Base-by-base conservation (phyloP, 2,329 filamentous ascomycete species). In the Phialocephala subalpina region DNA sequence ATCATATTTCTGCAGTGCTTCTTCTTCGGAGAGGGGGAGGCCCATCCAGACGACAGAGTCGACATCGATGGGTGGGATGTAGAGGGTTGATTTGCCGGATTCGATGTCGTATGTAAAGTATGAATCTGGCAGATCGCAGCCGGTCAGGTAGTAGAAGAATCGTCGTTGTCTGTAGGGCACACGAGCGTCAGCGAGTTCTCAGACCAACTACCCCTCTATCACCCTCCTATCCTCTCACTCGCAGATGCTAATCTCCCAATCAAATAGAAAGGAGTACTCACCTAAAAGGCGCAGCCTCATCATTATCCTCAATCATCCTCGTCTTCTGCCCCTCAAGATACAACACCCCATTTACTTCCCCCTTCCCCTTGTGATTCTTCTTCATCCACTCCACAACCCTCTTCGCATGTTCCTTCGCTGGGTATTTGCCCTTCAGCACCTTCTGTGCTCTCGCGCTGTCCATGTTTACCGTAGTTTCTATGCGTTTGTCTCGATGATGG, bases 41-140 rank as follows among this genome's bases (percentile, higher is more conserved):
- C 96, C 96, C 33, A 91, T 92, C 95, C 95, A 99, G 76, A 98
- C 93, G 65, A 98, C 94, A 62, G 89, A 90, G 52, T 96, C 92
- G n/a, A 93, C 87, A 73, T 97, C 90, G 73, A 94, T 87, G 18
- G 94, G 92, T 1, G 96, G 95, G 73, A 99, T 95, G 81, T 94
- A 99, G 58, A 99, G 88, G 2, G 90, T 97, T 47, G 94, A 87
- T 73, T 89, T 88, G 70, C 89, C 86, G 57, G 87, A 84, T 55
- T 86, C 82, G 65, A 97, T 90, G 70, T 97, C 90, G 82, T 97
- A 97, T 64, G 90, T 86, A 67, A 93, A 86, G 77, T 90, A 90
- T 74, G 91, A 91, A 79, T 97, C 94, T 66, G 94, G 87, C 35
- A 97, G 84, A 68, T 89, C 71, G 76, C 90, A 97, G 73, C 96